Conservation (phyloP, 768 basidiomycete species). For the Mycena belliarum region DNA sequence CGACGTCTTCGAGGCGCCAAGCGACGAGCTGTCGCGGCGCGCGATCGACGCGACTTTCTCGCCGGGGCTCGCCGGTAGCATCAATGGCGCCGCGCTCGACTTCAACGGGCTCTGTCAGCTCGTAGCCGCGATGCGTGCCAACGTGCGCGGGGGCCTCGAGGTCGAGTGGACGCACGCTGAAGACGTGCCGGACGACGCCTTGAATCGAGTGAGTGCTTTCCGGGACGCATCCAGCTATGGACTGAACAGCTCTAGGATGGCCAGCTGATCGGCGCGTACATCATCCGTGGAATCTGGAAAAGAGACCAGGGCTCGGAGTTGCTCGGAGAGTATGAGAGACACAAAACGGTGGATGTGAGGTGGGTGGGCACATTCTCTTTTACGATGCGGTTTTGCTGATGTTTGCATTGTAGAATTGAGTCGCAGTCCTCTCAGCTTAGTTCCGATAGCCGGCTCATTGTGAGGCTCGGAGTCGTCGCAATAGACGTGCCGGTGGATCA, state of each 20-base stretch:
- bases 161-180: constrained; percentile 52
- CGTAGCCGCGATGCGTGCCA: constrained; percentile 43
- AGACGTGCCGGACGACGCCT: constrained; percentile 43
- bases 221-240: background rate
- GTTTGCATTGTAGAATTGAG: constrained; percentile 37
- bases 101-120: constrained; percentile 41
- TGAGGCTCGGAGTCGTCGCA: constrained; percentile 49
- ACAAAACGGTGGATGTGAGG: constrained; percentile 54
- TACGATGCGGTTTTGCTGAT: background rate
- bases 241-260: constrained; percentile 38
- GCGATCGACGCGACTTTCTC: constrained; percentile 51
- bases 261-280: constrained; percentile 50
- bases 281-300: constrained; percentile 50
- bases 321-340: constrained; percentile 44
- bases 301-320: constrained; percentile 30
- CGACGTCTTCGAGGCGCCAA: constrained; percentile 50
- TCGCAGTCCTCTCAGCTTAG: constrained; percentile 36
- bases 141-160: constrained; percentile 39
- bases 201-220: constrained; percentile 41
- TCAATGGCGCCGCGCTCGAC: constrained; percentile 46
- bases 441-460: constrained; percentile 50
- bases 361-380: constrained; percentile 30
- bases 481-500: constrained; percentile 39
- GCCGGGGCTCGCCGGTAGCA: constrained; percentile 36
- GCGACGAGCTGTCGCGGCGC: constrained; percentile 40